Evolutionary conservation across 805 yeast species (phyloP).

Genomic region (Candida insectalens): DNA sequence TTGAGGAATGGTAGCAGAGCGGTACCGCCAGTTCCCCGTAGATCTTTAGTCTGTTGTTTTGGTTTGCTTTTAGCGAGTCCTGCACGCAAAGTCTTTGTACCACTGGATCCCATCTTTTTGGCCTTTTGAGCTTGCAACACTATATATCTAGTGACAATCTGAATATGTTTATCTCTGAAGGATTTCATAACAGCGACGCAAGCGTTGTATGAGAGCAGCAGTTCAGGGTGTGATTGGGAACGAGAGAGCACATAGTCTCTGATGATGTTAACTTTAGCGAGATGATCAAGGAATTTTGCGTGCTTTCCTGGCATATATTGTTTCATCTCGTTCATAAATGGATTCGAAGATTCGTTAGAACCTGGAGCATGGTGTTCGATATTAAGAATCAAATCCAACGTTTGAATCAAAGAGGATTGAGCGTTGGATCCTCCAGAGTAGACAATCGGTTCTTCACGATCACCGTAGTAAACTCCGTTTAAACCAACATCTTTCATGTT

Average conservation of each 20-base stretch:
- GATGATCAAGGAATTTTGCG: constrained; percentile 56
- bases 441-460: constrained; percentile 36
- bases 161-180: constrained; percentile 89
- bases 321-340: constrained; percentile 76
- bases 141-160: constrained; percentile 81
- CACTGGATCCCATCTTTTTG: constrained; percentile 37
- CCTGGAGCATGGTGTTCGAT: constrained; percentile 80
- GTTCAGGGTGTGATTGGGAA: constrained; percentile 36
- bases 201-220: constrained; percentile 73
- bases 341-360: constrained; percentile 25
- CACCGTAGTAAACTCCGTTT: constrained; percentile 71
- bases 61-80: constrained; percentile 46
- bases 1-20: constrained; percentile 83
- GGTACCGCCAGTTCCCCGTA: constrained; percentile 91
- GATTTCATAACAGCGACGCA: constrained; percentile 81
- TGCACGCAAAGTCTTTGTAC: constrained; percentile 47
- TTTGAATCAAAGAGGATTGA: constrained; percentile 83
- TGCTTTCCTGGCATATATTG: constrained; percentile 86
- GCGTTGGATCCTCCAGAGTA: constrained; percentile 93
- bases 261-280: constrained; percentile 49
- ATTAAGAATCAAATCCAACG: constrained; percentile 66
- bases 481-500: constrained; percentile 85
- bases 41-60: constrained; percentile 33
- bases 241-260: constrained; percentile 49
- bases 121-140: constrained; percentile 65